Evolutionary conservation across 23 red algal genomes (phyloP).

Genomic region (Gracilariopsis chorda): DNA sequence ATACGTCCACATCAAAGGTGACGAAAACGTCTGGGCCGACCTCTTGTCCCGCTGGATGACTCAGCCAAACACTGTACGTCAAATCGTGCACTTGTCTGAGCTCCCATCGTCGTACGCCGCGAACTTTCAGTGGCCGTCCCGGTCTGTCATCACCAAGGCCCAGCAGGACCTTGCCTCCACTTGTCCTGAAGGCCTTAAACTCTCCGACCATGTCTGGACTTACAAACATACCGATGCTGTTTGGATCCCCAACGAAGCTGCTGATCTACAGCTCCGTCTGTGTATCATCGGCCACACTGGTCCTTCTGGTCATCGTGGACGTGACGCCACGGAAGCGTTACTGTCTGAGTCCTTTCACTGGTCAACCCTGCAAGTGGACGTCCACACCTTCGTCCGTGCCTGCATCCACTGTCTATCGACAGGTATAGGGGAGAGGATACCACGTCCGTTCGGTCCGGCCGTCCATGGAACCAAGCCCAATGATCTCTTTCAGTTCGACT

Average conservation of each 20-base stretch:
- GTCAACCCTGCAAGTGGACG: neutral
- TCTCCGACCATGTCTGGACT: neutral
- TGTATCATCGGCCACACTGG: slow-evolving; percentile 12
- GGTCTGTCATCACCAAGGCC: neutral
- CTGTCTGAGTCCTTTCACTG: neutral
- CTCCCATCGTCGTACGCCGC: neutral
- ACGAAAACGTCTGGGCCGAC: slow-evolving; percentile 45
- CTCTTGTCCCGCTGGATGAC: slow-evolving; percentile 14
- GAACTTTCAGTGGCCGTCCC: slow-evolving; percentile 11
- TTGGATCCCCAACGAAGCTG: slow-evolving; percentile 22
- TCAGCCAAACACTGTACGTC: neutral
- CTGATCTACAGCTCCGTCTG: slow-evolving; percentile 19
- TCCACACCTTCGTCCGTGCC: slow-evolving; percentile 22
- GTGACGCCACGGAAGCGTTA: neutral
- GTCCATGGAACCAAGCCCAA: slow-evolving; percentile 7
- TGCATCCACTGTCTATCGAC: slow-evolving; percentile 45
- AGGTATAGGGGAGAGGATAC: slow-evolving; percentile 17
- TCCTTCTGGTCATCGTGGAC: slow-evolving; percentile 3
- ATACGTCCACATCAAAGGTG: slow-evolving; percentile 33
- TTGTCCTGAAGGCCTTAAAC: neutral
- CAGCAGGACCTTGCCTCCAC: neutral
- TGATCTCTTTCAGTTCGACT: slow-evolving; percentile 42
- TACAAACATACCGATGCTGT: neutral
- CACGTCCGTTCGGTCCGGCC: slow-evolving; percentile 14
- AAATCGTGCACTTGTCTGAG: neutral